These are phyloP conservation scores for Teratosphaeria viscida DNA, from an alignment of 2,329 filamentous ascomycete genomes.

Conservation along the genomic window DNA sequence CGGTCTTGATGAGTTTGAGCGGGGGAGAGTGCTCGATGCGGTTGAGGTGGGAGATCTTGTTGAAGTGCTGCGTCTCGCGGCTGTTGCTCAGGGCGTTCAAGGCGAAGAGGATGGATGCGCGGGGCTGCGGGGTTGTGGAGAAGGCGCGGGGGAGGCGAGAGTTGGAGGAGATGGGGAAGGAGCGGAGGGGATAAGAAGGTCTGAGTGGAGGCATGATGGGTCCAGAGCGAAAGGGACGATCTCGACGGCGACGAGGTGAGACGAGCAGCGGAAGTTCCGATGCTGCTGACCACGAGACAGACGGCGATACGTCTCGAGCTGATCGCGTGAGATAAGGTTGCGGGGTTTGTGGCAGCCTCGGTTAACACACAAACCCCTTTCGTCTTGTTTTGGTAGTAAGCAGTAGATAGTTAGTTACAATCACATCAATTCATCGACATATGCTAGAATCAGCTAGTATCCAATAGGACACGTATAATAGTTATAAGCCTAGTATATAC, in stretches of 20 bases:
- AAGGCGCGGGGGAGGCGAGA: conserved; percentile 7
- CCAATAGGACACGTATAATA: no score
- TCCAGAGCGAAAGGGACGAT: neutral
- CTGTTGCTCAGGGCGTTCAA: conserved; percentile 20
- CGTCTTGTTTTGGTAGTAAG: no score
- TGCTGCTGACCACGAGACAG: neutral
- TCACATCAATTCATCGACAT: no score
- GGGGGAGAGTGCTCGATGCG: conserved; percentile 22
- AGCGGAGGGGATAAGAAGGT: neutral
- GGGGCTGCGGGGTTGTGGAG: conserved; percentile 9
- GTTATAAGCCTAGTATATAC: no score
- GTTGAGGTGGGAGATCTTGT: conserved; percentile 18
- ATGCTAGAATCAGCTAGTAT: no score
- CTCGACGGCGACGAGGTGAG: neutral
- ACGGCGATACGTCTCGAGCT: neutral
- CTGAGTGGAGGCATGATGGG: neutral
- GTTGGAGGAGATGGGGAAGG: neutral
- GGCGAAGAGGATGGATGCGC: conserved; percentile 19
- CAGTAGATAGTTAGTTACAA: no score
- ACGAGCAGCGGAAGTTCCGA: neutral
- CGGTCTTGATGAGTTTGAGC: conserved; percentile 21
- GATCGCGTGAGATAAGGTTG: neutral
- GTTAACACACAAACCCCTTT: no score
- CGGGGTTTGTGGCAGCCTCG: neutral
- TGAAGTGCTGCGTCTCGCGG: conserved; percentile 24